Evolutionary conservation across 768 basidiomycete species (phyloP), one percentile per base, ranked within the genome.

Genomic region (Tricholoma terreum): DNA sequence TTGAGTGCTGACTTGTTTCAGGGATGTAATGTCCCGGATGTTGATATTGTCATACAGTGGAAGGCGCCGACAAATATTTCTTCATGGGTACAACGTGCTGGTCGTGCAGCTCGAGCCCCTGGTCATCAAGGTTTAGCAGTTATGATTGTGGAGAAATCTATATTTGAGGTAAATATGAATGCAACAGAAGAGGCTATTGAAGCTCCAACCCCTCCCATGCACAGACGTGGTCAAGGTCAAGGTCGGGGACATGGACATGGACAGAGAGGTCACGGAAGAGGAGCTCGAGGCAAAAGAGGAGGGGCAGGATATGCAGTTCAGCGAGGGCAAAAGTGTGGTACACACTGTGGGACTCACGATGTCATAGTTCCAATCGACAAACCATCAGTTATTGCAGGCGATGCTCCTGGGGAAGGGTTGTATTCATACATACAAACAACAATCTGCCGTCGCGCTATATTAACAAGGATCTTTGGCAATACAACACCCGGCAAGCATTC

Each of bases 11-110:
- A n/a, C 22, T 10, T 34, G 31, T 42, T 22, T 40, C 40, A 71
- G 69, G 71, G 76, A 1, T 70, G 70, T 33, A 67, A 75, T 55
- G 67, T 75, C 31, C 66, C 69, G 0, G 67, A 75, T 50, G 63
- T 77, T 3, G 72, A 73, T 11, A 30, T 73, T 19, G 74, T 76
- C 1, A 68, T 76, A 0, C 75, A 76, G 38, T 77, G 74, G 74
- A 76, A 73, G 33, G 19, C 69, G 0, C 69, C 76, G 0, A 63
- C 34, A n/a, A n/a, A n/a, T n/a, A n/a, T n/a, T n/a, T n/a, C n/a
- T n/a, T n/a, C n/a, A n/a, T n/a, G n/a, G n/a, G 62, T 74, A 0
- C 73, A 73, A 53, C 63, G 72, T 0, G 73, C 73, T 0, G 73
- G 74, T 0, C 57, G 73, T 2, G 73, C 72, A 0, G 73, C 69